A percentile compares a stretch with the other conserved stretches of the same genome.
These are phyloP conservation scores for Pyrenophora tritici-repentis DNA, from an alignment of 2,329 filamentous ascomycete genomes.

Conservation along the genomic window DNA sequence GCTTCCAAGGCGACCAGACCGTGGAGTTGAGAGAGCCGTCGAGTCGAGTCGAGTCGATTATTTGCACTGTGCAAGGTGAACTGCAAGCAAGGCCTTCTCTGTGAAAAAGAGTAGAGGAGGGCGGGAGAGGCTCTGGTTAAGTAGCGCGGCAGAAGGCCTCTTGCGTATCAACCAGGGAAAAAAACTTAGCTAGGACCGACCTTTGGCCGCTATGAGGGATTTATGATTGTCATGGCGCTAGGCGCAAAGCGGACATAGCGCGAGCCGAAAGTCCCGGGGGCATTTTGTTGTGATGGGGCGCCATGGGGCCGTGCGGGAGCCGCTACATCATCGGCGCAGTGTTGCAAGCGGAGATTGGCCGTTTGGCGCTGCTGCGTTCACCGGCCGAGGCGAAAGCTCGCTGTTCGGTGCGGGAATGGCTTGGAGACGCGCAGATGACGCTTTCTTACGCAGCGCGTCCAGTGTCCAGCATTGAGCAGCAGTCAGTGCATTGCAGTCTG, in stretches of 20 bases:
- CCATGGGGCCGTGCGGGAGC: conserved; percentile 12
- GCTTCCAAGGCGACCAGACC: conserved; percentile 32
- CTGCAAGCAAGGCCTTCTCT: conserved; percentile 39
- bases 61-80: conserved; percentile 32
- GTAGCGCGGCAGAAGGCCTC: conserved; percentile 20
- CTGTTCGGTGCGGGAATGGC: conserved; percentile 4
- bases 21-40: conserved; percentile 3
- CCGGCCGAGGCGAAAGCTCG: conserved; percentile 14
- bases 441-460: neutral
- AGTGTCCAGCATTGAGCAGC: neutral
- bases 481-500: no score
- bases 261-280: conserved; percentile 21
- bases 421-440: no score
- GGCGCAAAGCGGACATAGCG: conserved; percentile 15
- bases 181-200: conserved; percentile 33
- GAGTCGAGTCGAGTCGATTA: conserved; percentile 28
- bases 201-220: conserved; percentile 23
- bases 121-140: conserved; percentile 32
- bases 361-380: conserved; percentile 9
- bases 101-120: conserved; percentile 24
- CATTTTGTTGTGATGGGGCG: conserved; percentile 14
- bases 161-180: conserved; percentile 30
- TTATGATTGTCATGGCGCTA: conserved; percentile 22
- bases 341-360: conserved; percentile 17
- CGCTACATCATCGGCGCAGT: conserved; percentile 20